Percentiles rank a stretch among this genome's conserved stretches.
phyloP scores from a whole-genome alignment of 1,284 basidiomycete genomes.

The Ustilago hordei region DNA sequence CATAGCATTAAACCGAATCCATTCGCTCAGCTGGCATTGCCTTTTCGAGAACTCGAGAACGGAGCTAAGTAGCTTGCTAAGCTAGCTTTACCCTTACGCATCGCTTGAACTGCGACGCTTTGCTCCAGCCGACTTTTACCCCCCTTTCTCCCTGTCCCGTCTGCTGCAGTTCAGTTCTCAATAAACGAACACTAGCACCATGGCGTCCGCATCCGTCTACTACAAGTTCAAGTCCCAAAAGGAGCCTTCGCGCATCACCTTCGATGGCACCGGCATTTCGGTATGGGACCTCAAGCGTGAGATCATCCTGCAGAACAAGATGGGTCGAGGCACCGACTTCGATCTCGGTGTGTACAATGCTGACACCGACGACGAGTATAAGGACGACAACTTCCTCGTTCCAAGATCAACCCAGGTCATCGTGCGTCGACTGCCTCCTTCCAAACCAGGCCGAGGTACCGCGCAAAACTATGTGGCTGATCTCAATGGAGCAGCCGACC shows the following conservation, averaged over 20 bases:
- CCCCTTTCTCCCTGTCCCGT: not conserved
- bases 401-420: slow-evolving; percentile 94
- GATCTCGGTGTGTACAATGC: slow-evolving; percentile 82
- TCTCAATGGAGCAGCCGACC: slow-evolving; percentile 66
- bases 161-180: not conserved
- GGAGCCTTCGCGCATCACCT: slow-evolving; percentile 93
- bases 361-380: slow-evolving; percentile 76
- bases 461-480: slow-evolving; percentile 85
- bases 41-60: not conserved
- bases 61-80: not conserved
- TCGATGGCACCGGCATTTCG: slow-evolving; percentile 98
- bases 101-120: not conserved
- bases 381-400: slow-evolving; percentile 89
- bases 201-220: slow-evolving; percentile 77
- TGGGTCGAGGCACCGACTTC: slow-evolving; percentile 96
- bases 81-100: not conserved
- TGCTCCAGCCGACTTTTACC: not conserved
- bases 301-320: slow-evolving; percentile 94
- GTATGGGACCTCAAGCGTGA: slow-evolving; percentile 99
- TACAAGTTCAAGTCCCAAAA: slow-evolving; percentile 97
- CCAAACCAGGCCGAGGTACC: slow-evolving; percentile 88
- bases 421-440: slow-evolving; percentile 87
- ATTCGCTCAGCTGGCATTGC: not conserved
- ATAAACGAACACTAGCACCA: slow-evolving; percentile 26
- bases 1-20: not conserved